These are phyloP conservation scores for Thuja plicata DNA, from an alignment of 83 land plant species.

Conservation along the genomic window DNA sequence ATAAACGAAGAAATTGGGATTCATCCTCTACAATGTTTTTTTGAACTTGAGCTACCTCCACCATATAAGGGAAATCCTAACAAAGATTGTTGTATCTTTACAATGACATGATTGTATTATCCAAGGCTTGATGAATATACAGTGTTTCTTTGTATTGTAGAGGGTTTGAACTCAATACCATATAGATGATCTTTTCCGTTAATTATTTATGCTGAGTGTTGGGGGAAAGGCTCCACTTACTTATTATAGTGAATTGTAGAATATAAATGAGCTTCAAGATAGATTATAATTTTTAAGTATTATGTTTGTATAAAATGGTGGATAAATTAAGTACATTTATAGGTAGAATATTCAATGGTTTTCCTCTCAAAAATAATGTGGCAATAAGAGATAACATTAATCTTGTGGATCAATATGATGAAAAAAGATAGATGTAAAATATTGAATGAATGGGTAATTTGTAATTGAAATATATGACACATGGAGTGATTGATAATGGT, in stretches of 20 bases:
- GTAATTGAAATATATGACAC: constrained; percentile 72
- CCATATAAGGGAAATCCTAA: too few relatives aligned
- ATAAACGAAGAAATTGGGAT: neutral
- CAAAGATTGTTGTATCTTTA: neutral
- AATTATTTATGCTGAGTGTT: constrained; percentile 7
- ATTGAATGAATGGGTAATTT: constrained; percentile 75
- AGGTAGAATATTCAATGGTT: too few relatives aligned
- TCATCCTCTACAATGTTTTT: too few relatives aligned
- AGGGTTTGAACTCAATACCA: too few relatives aligned
- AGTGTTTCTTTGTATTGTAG: too few relatives aligned
- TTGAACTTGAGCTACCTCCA: too few relatives aligned
- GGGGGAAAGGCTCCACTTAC: neutral
- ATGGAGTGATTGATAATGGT: constrained; percentile 81
- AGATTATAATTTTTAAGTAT: too few relatives aligned
- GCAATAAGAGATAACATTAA: constrained; percentile 38
- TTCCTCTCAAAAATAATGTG: too few relatives aligned
- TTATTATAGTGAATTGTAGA: neutral
- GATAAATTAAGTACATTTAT: too few relatives aligned
- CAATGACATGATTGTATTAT: constrained; percentile 21
- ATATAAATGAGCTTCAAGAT: constrained; percentile 7
- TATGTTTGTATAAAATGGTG: too few relatives aligned
- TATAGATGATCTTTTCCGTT: too few relatives aligned
- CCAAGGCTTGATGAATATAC: neutral
- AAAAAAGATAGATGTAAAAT: constrained; percentile 84
- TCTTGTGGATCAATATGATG: constrained; percentile 92